These are phyloP conservation scores for Peltaster fructicola DNA, from an alignment of 2,329 filamentous ascomycete species.

Conservation along the genomic window DNA sequence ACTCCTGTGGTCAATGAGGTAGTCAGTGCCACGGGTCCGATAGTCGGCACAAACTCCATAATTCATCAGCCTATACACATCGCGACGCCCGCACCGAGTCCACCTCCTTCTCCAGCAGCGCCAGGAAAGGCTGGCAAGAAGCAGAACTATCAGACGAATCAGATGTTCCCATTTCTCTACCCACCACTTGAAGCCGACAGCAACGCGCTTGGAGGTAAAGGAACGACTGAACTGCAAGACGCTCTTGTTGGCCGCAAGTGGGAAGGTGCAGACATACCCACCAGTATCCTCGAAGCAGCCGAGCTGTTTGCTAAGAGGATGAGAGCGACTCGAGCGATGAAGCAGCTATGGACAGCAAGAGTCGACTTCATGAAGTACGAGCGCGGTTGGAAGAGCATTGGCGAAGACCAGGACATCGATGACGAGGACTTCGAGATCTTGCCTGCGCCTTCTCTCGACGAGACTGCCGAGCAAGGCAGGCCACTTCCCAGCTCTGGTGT, in stretches of 20 bases:
- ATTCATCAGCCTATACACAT: conserved; percentile 94
- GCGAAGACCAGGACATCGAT: conserved; percentile 16
- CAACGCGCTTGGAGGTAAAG: conserved; percentile 81
- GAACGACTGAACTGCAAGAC: conserved; percentile 63
- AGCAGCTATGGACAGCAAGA: conserved; percentile 87
- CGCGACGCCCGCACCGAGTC: conserved; percentile 90
- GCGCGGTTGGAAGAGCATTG: conserved; percentile 57
- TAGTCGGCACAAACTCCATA: conserved; percentile 47
- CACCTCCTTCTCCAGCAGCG: conserved; percentile 75
- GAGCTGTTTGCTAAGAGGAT: conserved; percentile 80
- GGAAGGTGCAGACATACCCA: conserved; percentile 87
- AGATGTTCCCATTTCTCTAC: conserved; percentile 96
- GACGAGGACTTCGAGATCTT: conserved; percentile 19
- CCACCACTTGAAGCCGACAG: conserved; percentile 78
- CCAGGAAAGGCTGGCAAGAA: conserved; percentile 86
- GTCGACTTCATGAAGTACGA: conserved; percentile 85
- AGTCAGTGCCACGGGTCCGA: conserved; percentile 29
- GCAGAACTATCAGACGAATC: conserved; percentile 98
- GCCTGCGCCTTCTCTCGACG: conserved; percentile 12
- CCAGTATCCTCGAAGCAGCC: conserved; percentile 87
- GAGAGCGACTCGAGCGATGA: conserved; percentile 76
- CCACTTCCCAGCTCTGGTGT: conserved; percentile 11
- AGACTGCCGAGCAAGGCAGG: conserved; percentile 16
- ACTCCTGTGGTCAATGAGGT: conserved; percentile 15
- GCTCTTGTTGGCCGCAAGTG: conserved; percentile 65